phyloP scores from a whole-genome alignment of 345 rosid species.

The Noccaea caerulescens region DNA sequence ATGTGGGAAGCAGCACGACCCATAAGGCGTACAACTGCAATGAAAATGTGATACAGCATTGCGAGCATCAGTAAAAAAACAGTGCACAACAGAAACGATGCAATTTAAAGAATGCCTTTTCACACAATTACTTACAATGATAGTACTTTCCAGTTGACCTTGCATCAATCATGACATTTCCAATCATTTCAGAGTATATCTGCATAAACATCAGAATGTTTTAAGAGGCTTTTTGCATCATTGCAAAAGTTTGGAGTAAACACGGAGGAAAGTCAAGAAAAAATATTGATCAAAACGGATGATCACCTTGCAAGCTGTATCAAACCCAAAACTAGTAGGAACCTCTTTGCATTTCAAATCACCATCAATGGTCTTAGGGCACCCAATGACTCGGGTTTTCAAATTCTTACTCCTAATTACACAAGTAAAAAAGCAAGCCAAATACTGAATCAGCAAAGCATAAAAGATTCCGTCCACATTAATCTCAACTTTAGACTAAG shows the following conservation, averaged over 20 bases:
- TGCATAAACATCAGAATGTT: conserved; percentile 44
- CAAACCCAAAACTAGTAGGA: conserved; percentile 96
- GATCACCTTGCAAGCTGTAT: conserved; percentile 99
- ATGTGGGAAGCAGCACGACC: conserved; percentile 99
- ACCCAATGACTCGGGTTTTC: conserved; percentile 89
- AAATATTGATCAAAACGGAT: not conserved
- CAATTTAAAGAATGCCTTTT: not conserved
- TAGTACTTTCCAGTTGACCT: conserved; percentile 98
- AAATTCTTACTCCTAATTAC: conserved; percentile 71
- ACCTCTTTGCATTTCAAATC: conserved; percentile 98
- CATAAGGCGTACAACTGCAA: conserved; percentile 96
- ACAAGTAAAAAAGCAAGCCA: not conserved
- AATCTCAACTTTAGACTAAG: conserved; percentile 5
- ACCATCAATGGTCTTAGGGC: conserved; percentile 99
- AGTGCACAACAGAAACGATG: not conserved
- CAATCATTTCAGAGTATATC: conserved; percentile 98
- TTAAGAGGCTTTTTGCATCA: conserved; percentile 3
- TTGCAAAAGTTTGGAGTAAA: not conserved
- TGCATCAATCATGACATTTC: conserved; percentile 98
- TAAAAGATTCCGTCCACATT: not conserved
- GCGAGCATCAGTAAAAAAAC: conserved; percentile 23
- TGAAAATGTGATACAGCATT: conserved; percentile 24
- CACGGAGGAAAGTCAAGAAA: not conserved
- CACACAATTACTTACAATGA: conserved; percentile 69
- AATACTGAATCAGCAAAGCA: not conserved